phyloP scores from a whole-genome alignment of 164 flowering plant genomes.

The Magnolia sinica region DNA sequence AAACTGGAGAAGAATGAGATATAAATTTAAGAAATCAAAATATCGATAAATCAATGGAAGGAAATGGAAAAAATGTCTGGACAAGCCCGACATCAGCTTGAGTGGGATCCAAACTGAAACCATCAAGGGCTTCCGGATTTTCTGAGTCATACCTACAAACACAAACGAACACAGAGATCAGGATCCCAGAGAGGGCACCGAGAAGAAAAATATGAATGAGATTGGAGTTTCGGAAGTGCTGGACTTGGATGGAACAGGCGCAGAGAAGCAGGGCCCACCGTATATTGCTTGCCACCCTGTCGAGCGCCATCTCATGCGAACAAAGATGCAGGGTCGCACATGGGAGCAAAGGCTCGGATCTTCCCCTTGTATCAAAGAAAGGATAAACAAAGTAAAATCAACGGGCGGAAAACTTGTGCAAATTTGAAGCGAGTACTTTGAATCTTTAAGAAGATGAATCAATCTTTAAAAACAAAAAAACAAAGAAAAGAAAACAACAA shows the following conservation, averaged over 20 bases:
- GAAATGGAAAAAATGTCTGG: not conserved
- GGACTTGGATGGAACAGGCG: not conserved
- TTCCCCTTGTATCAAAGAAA: slow-evolving; percentile 21
- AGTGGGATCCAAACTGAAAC: not conserved
- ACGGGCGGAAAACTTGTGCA: slow-evolving; percentile 6
- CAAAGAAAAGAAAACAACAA: not conserved
- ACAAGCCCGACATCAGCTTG: not conserved
- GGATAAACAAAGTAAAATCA: slow-evolving; percentile 11
- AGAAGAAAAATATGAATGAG: not conserved
- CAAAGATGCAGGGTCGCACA: slow-evolving; percentile 10
- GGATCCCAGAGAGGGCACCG: not conserved
- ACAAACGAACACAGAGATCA: not conserved
- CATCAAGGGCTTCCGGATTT: not conserved
- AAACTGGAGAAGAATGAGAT: too few relatives aligned
- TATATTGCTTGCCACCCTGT: not conserved
- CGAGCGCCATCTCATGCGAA: not conserved
- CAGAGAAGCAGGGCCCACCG: not conserved
- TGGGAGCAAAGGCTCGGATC: slow-evolving; percentile 21
- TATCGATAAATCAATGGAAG: not conserved
- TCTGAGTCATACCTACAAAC: not conserved
- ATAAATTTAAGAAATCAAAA: not conserved
- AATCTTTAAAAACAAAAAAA: not conserved
- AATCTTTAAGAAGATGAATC: not conserved
- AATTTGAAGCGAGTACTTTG: not conserved
- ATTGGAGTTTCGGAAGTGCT: not conserved